These are phyloP conservation scores for Kockiozyma suomiensis DNA, from an alignment of 805 yeast species.

Conservation along the genomic window DNA sequence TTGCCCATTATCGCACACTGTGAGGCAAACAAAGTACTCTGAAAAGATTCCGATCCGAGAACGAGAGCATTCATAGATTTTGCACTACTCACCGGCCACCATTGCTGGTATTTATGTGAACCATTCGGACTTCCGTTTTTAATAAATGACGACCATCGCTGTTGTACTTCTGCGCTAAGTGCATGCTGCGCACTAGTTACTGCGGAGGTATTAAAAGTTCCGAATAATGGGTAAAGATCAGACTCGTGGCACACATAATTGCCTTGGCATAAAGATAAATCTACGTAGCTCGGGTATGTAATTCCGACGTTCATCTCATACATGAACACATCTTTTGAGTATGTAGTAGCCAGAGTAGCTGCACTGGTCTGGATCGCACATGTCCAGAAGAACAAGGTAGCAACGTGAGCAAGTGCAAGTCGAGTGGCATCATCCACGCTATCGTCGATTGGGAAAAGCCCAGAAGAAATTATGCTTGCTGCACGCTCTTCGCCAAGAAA, in stretches of 20 bases:
- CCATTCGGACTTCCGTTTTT: conserved; percentile 36
- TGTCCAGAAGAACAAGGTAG: conserved; percentile 35
- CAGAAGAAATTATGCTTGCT: conserved; percentile 11
- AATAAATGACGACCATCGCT: conserved; percentile 39
- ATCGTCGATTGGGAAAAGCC: conserved; percentile 11
- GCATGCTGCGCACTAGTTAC: conserved; percentile 30
- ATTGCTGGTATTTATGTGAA: background rate
- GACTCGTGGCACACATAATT: conserved; percentile 40
- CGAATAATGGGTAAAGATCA: conserved; percentile 39
- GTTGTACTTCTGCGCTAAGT: conserved; percentile 36
- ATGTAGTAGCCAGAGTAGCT: conserved; percentile 22
- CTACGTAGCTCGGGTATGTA: conserved; percentile 31
- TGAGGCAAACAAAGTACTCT: background rate
- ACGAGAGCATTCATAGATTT: conserved; percentile 11
- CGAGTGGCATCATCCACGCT: conserved; percentile 19
- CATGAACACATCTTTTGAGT: conserved; percentile 29
- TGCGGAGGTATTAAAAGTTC: conserved; percentile 33
- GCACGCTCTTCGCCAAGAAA: conserved; percentile 27
- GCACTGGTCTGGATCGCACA: conserved; percentile 36
- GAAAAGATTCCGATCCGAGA: conserved; percentile 13
- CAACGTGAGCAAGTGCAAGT: conserved; percentile 22
- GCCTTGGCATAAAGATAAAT: conserved; percentile 30
- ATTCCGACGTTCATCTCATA: conserved; percentile 39
- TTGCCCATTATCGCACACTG: conserved; percentile 21
- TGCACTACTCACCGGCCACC: conserved; percentile 28